phyloP scores from a whole-genome alignment of 805 yeast species.

The Yamadazyma phyllophila region DNA sequence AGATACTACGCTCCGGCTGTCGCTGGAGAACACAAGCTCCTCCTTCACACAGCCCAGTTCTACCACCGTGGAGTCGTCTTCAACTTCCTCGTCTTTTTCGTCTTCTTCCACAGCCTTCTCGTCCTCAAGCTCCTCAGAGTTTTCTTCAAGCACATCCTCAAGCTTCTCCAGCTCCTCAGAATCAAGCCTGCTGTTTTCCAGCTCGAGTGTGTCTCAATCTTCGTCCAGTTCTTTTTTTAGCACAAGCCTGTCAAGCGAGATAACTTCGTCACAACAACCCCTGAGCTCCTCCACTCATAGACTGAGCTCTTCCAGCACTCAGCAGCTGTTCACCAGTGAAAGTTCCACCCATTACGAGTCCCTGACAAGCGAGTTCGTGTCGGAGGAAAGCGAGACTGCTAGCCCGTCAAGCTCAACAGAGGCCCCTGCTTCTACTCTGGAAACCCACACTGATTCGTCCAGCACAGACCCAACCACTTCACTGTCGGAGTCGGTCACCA shows the following conservation, averaged over 20 bases:
- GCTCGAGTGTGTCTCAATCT: not conserved
- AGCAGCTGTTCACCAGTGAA: not conserved
- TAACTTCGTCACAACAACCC: not conserved
- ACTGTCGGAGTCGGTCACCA: not conserved
- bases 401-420: not conserved
- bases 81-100: not conserved
- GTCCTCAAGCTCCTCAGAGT: not conserved
- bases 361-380: not conserved
- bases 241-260: constrained; percentile 1
- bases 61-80: not conserved
- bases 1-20: not conserved
- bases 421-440: not conserved
- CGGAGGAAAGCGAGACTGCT: not conserved
- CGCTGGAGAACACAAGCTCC: no score
- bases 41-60: not conserved
- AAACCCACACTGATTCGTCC: not conserved
- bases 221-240: constrained; percentile 4
- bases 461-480: not conserved
- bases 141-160: not conserved
- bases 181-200: not conserved
- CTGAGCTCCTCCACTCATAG: not conserved
- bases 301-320: not conserved
- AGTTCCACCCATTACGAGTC: not conserved
- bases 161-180: not conserved
- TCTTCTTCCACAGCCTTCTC: not conserved